Base-by-base conservation (phyloP, 1,284 basidiomycete genomes). In the Erythrobasidium hasegawianum region DNA sequence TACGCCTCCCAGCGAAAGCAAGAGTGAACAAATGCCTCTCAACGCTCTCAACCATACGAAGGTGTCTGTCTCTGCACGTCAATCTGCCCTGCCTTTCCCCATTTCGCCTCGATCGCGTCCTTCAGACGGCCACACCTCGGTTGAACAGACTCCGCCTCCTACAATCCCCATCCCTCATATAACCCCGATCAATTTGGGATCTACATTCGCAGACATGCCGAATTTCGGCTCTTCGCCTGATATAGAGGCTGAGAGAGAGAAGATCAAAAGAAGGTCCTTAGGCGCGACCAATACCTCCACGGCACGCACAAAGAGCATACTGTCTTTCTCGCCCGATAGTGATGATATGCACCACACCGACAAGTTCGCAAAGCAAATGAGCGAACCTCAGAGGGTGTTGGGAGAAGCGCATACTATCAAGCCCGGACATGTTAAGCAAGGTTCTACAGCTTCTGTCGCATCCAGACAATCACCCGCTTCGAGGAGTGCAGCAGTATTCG, bases 151-250 rank as follows among this genome's bases (percentile, higher is more conserved):
- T 10, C 29, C 54, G 10, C n/a, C 54, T n/a, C n/a, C 54, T 16
- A 56, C 26, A 22, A 18, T 38, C 10, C 33, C 54, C 8, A 14
- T 38, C 14, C 33, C 54, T 13, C 27, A 26, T 20, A 56, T 56
- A 13, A 56, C 54, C 26, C 54, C 54, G 14, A 33, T 38, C 24
- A 56, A 56, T 22, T 10, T 38, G 16, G 22, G 27, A 3, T 7
- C 52, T 8, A 54, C 52, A 8, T 54, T 56, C 13, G 22, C 26
- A 13, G 24, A 29, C 26, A 29, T 38, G 9, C 54, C 54, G 3
- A 33, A 26, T 8, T 56, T 56, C 54, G 26, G 29, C 26, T 29
- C 38, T 18, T 38, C 54, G 24, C 24, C 54, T 9, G 54, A 56
- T 4, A 29, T n/a, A 4, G 43, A 47, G 22, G 43, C 16, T n/a